These are phyloP conservation scores for Chimonanthus salicifolius DNA, from an alignment of 164 flowering plant species.

Conservation along the genomic window DNA sequence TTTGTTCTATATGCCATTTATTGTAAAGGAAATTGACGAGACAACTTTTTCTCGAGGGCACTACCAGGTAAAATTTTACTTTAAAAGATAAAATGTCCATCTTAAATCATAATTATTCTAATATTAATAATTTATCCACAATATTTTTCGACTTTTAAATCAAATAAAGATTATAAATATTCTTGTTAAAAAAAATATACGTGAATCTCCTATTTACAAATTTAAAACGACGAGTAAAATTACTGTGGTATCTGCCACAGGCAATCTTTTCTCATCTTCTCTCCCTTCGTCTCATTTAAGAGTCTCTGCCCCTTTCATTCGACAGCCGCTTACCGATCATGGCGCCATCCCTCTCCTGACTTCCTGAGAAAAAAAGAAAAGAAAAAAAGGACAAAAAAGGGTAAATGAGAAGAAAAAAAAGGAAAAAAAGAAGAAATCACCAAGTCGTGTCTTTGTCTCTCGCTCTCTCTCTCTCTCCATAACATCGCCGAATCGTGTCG, in stretches of 20 bases:
- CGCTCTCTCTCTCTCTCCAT: not conserved
- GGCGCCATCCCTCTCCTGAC: not conserved
- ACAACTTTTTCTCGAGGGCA: no score
- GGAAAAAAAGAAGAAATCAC: not conserved
- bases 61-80: no score
- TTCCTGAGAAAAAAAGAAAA: not conserved
- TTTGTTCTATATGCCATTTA: no score
- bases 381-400: not conserved
- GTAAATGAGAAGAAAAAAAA: not conserved
- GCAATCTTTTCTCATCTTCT: not conserved
- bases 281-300: not conserved
- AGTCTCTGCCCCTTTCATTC: not conserved
- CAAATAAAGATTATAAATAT: no score
- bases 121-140: no score
- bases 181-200: no score
- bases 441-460: not conserved
- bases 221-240: no score
- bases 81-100: no score
- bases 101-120: no score
- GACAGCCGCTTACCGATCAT: not conserved
- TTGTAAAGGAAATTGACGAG: no score
- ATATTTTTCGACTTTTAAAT: no score
- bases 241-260: not conserved
- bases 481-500: conserved; percentile 7
- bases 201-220: no score